Evolutionary conservation across 1,139 yeast species (phyloP).

Genomic region (Candida smagusa): DNA sequence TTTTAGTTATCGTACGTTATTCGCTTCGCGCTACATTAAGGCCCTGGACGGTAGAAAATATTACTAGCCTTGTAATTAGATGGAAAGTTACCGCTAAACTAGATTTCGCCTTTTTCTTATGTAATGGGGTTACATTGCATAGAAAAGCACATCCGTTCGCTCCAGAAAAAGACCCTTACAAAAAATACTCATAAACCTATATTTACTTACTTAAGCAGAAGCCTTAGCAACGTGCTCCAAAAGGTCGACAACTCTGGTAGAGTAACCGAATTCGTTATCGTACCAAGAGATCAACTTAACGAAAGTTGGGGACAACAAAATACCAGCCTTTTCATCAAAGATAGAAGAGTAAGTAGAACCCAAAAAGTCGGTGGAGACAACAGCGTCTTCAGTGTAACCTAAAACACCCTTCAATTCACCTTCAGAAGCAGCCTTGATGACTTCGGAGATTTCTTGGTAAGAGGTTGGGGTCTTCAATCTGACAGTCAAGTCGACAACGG

Average conservation of each 20-base stretch:
- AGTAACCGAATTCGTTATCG: constrained; percentile 91
- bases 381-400: constrained; percentile 85
- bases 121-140: no score
- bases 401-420: constrained; percentile 71
- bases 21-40: no score
- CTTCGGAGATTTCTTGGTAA: constrained; percentile 72
- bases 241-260: constrained; percentile 87
- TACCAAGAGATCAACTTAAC: constrained; percentile 87
- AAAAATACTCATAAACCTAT: no score
- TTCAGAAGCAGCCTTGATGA: constrained; percentile 66
- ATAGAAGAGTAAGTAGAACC: constrained; percentile 76
- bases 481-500: constrained; percentile 72
- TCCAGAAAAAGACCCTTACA: no score
- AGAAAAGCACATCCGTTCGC: no score
- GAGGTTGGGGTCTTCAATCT: constrained; percentile 68
- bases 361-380: constrained; percentile 81
- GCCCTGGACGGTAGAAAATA: no score
- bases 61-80: no score
- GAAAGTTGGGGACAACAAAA: constrained; percentile 75
- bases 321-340: constrained; percentile 85
- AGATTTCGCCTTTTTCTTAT: no score
- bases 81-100: no score
- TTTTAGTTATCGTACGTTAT: no score
- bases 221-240: constrained; percentile 67
- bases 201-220: constrained; percentile 11